Conservation (phyloP, 78 protist species). For the Pelomyxa schiedti region DNA sequence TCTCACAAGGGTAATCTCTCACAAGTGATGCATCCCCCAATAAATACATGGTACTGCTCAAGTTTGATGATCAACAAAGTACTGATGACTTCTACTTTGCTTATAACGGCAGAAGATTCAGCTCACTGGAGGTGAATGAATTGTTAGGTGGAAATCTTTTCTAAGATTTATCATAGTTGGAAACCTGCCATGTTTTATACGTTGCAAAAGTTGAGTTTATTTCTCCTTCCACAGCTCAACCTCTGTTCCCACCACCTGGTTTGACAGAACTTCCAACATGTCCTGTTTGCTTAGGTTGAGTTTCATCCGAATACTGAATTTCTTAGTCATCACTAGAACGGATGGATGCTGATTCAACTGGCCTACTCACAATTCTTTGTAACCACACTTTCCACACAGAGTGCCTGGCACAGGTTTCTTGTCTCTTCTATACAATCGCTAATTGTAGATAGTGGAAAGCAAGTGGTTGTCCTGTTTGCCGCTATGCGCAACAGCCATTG, state of each 20-base stretch:
- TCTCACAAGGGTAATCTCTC: background rate
- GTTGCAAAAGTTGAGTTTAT: constrained; percentile 6
- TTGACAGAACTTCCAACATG: constrained; percentile 74
- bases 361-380: constrained; percentile 72
- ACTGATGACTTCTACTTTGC: constrained; percentile 48
- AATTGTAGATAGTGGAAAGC: constrained; percentile 40
- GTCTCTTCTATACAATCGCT: background rate
- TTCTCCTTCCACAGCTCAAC: background rate
- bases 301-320: constrained; percentile 2
- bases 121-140: constrained; percentile 28
- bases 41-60: constrained; percentile 48
- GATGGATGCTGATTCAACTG: constrained; percentile 57
- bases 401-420: constrained; percentile 6
- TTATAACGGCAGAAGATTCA: constrained; percentile 52
- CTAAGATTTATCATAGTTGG: background rate
- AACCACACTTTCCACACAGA: constrained; percentile 80
- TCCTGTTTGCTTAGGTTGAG: constrained; percentile 84
- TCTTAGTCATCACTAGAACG: too few species aligned
- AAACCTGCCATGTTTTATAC: constrained; percentile 28
- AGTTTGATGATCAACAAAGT: constrained; percentile 3
- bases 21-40: constrained; percentile 21
- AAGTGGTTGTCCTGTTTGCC: constrained; percentile 58
- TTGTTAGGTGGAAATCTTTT: background rate
- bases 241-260: background rate
- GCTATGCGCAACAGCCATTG: constrained; percentile 36